Evolutionary conservation across 1,284 basidiomycete species (phyloP), one percentile per base, ranked within the genome.

Genomic region (Heterobasidion irregulare): DNA sequence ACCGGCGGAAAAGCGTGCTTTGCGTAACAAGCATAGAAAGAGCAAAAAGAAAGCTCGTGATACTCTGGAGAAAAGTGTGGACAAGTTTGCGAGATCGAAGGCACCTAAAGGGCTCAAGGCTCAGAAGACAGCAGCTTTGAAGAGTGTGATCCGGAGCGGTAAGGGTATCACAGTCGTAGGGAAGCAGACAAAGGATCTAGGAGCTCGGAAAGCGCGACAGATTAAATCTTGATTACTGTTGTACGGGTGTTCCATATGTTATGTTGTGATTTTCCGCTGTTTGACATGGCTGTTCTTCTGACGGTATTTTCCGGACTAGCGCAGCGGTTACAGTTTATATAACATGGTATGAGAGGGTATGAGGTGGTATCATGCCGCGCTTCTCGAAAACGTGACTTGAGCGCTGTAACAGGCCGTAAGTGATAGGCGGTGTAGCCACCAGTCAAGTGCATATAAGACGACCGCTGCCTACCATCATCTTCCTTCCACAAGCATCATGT

Each of bases 141-240:
- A 84, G 67, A 85, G 78, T 57, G 74, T 94, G 16, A 85, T 94
- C 53, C 94, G 92, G 73, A 79, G 73, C 53, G 92, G 93, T 1
- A 92, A 87, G 67, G 92, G 93, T 0, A 83, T 92, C 38, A 94
- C 92, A 0, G 84, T 95, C 34, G 82, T 96, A 52, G 92, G 93
- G 15, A 95, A 94, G 70, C 73, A 73, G 58, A 72, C 65, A 46
- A 75, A 75, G 57, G 71, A 70, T 55, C 57, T 67, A 43, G 73
- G 72, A 58, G 66, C 16, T 33, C 33, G 36, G 49, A 50, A 50
- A 15, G 32, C 6, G 33, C 49, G 49, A 33, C 16, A 34, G 15
- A n/a, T 26, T 26, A 26, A 26, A 26, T 26, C 26, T 5, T 26
- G 26, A 26, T 5, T 26, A 26, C 4, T 26, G 26, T 26, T 26